phyloP scores from a whole-genome alignment of 2,329 filamentous ascomycete species.

The Stagonosporopsis tanaceti region DNA sequence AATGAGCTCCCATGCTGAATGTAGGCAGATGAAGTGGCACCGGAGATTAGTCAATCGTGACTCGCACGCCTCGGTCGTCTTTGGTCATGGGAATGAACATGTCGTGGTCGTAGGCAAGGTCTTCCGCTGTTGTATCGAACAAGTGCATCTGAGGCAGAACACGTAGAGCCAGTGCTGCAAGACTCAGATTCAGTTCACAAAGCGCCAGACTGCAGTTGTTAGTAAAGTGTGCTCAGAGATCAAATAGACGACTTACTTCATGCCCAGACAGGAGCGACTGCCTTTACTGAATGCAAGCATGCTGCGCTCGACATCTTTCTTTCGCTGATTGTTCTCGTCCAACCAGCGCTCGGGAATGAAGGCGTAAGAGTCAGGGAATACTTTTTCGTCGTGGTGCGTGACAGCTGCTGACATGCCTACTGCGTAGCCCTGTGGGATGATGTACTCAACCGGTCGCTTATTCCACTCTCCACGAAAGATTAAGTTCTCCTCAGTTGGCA shows the following conservation, averaged over 20 bases:
- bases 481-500: conserved; percentile 34
- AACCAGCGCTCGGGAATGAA: conserved; percentile 45
- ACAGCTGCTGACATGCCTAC: conserved; percentile 39
- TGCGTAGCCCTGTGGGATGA: conserved; percentile 34
- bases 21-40: no score
- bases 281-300: conserved; percentile 45
- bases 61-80: conserved; percentile 31
- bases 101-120: conserved; percentile 35
- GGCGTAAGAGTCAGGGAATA: conserved; percentile 33
- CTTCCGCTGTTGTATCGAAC: conserved; percentile 30
- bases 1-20: background rate
- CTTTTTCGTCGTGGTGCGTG: conserved; percentile 34
- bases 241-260: conserved; percentile 37
- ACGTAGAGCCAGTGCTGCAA: conserved; percentile 31
- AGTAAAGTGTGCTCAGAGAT: background rate
- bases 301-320: conserved; percentile 36
- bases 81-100: conserved; percentile 41
- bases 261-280: conserved; percentile 42
- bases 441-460: conserved; percentile 30
- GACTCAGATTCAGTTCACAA: conserved; percentile 33
- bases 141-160: conserved; percentile 37
- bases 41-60: conserved; percentile 24
- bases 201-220: conserved; percentile 29
- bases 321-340: conserved; percentile 33
- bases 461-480: conserved; percentile 38